A percentile compares a stretch with the other conserved stretches of the same genome.
Evolutionary conservation across 306 rosid genomes (phyloP).

Genomic region (Cicer judaicum): DNA sequence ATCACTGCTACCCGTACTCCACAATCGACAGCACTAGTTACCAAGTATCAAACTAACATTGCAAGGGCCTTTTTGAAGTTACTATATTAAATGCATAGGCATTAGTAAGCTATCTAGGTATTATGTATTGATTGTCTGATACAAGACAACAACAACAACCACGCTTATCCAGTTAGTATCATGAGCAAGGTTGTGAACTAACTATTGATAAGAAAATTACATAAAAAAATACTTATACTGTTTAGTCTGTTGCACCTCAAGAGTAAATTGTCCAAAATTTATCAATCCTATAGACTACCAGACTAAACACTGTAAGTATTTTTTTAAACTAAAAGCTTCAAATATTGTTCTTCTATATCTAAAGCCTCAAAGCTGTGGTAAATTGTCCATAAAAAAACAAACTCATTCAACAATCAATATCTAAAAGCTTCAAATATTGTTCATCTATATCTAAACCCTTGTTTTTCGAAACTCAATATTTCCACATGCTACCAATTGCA

Average conservation of each 20-base stretch:
- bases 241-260: background rate
- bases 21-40: background rate
- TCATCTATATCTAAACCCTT: background rate
- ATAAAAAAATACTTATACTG: background rate
- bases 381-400: background rate
- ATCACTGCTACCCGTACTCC: no score
- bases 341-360: no score
- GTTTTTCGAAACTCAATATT: background rate
- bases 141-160: background rate
- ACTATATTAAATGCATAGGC: background rate
- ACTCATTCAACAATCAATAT: background rate
- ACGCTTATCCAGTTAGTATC: background rate
- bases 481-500: conserved; percentile 4
- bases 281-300: background rate
- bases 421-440: background rate
- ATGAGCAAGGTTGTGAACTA: background rate
- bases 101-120: background rate
- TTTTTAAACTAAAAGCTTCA: no score
- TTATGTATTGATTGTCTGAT: background rate
- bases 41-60: background rate
- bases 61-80: background rate
- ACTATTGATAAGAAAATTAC: background rate
- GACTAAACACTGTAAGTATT: background rate
- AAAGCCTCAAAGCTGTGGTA: background rate
- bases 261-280: background rate